Evolutionary conservation across 2,329 filamentous ascomycete species (phyloP), one percentile per base, ranked within the genome.

Genomic region (Eurotiales sp.): DNA sequence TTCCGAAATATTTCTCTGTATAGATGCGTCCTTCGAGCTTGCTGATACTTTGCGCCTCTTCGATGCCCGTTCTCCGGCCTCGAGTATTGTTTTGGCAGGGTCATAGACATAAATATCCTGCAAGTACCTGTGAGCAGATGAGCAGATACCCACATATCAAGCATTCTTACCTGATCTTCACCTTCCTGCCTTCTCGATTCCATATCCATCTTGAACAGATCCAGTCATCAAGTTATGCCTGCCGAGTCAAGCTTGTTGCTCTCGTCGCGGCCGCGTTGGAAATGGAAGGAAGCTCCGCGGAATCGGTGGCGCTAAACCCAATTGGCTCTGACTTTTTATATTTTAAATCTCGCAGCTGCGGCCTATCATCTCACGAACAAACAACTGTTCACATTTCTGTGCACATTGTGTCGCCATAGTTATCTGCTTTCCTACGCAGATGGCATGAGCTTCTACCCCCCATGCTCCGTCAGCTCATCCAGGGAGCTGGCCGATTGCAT

Each of bases 41-140:
- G 72, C 76, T 0, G 74, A 73, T 7, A 81, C 70, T 61, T 78
- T 83, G 50, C 82, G 76, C 52, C 78, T 75, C 64, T 87, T 87
- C 30, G 76, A 62, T 23, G 82, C 78, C 34, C 79, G 75, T 44
- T 71, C 67, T 40, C 59, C 53, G 40, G 49, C n/a, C 40, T 34
- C 22, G 17, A 30, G 8, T 36, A 55, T 70, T 65, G 52, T 73
- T 69, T 64, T 62, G 40, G 75, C 67, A 52, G 82, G 78, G 53
- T 78, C 75, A 65, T 85, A 86, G 56, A 86, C 70, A 64, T 83
- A 86, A 51, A 82, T 81, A 42, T 77, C 77, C 83, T 86, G 40
- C 4, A 17, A n/a, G 39, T 39, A 11, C 25, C 30, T 15, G 46
- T 48, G 47, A 52, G 50, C 23, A 12, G 4, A 25, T 17, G 5